Conservation (phyloP, 2,329 filamentous ascomycete genomes). For the Aspergillus udagawae region DNA sequence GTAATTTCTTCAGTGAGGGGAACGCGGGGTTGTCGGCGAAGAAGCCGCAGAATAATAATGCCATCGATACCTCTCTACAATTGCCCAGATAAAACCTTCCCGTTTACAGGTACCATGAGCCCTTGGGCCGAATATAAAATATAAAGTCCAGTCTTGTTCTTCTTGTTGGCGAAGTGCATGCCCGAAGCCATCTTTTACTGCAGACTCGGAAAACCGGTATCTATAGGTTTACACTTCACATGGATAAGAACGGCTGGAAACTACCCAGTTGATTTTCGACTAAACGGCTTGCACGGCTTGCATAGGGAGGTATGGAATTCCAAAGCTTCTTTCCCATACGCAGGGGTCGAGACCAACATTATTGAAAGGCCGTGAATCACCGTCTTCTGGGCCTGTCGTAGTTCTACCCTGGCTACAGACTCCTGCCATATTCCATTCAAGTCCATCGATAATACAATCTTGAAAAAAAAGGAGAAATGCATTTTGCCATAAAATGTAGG, state of each 20-base stretch:
- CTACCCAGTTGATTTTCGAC: too few species aligned
- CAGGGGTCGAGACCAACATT: too few species aligned
- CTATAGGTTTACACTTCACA: not conserved
- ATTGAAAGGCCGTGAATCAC: too few species aligned
- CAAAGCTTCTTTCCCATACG: too few species aligned
- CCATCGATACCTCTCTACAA: not conserved
- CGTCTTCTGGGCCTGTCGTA: too few species aligned
- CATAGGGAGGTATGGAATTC: too few species aligned
- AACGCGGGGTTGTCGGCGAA: not conserved
- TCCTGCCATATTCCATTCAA: too few species aligned
- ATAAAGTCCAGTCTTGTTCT: not conserved
- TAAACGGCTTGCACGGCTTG: too few species aligned
- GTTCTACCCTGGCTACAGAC: too few species aligned
- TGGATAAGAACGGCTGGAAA: not conserved
- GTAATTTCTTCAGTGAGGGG: constrained; percentile 5
- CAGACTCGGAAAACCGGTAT: not conserved
- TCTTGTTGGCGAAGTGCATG: not conserved
- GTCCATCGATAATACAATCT: too few species aligned
- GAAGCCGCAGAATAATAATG: not conserved
- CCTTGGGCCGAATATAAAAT: not conserved
- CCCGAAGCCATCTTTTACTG: not conserved
- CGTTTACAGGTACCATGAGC: not conserved
- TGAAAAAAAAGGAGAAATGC: too few species aligned
- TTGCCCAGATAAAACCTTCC: not conserved
- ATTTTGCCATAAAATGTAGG: not conserved